Conservation (phyloP, 2,329 filamentous ascomycete species). For the Didymella segeticola region DNA sequence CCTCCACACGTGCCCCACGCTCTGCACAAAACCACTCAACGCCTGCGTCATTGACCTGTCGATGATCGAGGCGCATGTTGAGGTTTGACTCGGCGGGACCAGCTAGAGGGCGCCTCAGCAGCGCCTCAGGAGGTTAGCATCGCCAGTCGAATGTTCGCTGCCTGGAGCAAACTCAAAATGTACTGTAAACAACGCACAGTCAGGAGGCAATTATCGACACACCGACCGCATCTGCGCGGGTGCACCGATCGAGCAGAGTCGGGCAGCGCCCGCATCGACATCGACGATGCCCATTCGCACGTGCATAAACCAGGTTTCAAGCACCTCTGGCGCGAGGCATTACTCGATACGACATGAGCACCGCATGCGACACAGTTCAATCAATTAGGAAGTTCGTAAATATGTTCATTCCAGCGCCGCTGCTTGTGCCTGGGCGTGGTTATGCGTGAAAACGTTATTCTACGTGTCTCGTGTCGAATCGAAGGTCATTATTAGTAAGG, state of each 20-base stretch:
- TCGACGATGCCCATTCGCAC: slow-evolving; percentile 1
- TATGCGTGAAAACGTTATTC: slow-evolving; percentile 5
- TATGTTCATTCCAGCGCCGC: slow-evolving; percentile 2
- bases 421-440: neutral
- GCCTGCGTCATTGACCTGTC: slow-evolving; percentile 14
- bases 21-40: slow-evolving; percentile 9
- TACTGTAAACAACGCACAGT: slow-evolving; percentile 2
- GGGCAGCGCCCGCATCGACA: slow-evolving; percentile 5
- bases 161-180: slow-evolving; percentile 1
- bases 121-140: neutral
- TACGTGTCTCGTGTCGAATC: slow-evolving; percentile 3
- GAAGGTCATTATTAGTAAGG: slow-evolving; percentile 10
- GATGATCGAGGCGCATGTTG: slow-evolving; percentile 1
- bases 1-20: slow-evolving; percentile 9
- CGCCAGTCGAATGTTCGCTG: neutral
- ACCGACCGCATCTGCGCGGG: neutral
- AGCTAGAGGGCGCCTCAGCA: neutral
- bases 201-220: slow-evolving; percentile 7
- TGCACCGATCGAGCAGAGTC: neutral
- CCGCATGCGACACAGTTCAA: neutral
- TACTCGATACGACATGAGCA: slow-evolving; percentile 3
- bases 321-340: slow-evolving; percentile 1
- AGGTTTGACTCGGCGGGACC: neutral
- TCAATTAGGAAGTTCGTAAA: neutral
- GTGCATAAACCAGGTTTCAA: neutral